Evolutionary conservation across 306 rosid genomes (phyloP).

Genomic region (Mimosa bimucronata): DNA sequence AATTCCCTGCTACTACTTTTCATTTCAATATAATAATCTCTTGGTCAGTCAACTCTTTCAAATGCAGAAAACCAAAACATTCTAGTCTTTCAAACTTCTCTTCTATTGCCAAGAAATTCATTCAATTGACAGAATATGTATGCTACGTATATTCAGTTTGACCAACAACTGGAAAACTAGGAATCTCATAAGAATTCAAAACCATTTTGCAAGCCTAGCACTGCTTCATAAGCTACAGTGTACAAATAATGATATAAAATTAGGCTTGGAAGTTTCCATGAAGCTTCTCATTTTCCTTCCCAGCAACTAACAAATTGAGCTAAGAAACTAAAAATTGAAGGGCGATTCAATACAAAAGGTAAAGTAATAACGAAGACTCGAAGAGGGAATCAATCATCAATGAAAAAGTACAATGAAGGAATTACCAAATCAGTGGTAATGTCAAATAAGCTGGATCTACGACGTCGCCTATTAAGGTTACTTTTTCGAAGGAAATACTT

Average conservation of each 20-base stretch:
- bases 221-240: not conserved
- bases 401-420: not conserved
- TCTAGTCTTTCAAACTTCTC: conserved; percentile 19
- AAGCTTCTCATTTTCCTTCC: conserved; percentile 3
- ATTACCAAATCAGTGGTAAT: conserved; percentile 79
- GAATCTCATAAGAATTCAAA: not conserved
- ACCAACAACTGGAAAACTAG: not conserved
- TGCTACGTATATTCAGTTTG: conserved; percentile 1
- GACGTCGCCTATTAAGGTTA: conserved; percentile 85
- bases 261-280: not conserved
- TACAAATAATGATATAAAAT: not conserved
- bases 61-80: conserved; percentile 5
- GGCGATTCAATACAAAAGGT: no score
- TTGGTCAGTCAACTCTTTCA: conserved; percentile 1
- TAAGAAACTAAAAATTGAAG: no score
- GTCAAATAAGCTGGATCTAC: conserved; percentile 87
- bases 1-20: not conserved
- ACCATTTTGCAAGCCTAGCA: conserved; percentile 17
- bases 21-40: not conserved
- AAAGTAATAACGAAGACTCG: not conserved
- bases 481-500: conserved; percentile 77
- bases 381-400: not conserved
- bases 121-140: not conserved
- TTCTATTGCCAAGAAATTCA: conserved; percentile 12
- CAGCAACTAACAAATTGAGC: conserved; percentile 14